These are phyloP conservation scores for Karstenula rhodostoma DNA, from an alignment of 2,329 filamentous ascomycete genomes.

Conservation along the genomic window DNA sequence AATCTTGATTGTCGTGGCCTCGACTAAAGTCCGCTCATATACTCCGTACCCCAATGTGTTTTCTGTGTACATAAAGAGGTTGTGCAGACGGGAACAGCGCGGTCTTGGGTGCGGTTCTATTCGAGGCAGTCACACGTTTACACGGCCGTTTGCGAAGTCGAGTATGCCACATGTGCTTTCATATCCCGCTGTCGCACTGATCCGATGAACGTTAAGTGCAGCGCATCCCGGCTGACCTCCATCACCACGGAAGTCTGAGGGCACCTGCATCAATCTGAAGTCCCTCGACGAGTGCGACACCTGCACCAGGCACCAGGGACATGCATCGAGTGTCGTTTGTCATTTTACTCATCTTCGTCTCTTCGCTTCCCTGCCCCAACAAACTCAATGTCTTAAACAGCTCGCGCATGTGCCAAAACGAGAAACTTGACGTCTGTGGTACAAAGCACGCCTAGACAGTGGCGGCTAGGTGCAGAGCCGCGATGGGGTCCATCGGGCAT, in stretches of 20 bases:
- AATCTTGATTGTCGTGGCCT: no score
- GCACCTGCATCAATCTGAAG: not conserved
- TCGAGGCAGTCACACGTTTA: no score
- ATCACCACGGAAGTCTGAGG: not conserved
- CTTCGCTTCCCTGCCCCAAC: not conserved
- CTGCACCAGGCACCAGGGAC: not conserved
- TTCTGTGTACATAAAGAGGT: no score
- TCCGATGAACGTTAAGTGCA: not conserved
- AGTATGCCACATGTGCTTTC: not conserved
- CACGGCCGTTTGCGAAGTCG: not conserved
- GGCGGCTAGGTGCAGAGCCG: not conserved
- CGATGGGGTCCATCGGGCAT: slow-evolving; percentile 3
- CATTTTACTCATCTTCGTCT: not conserved
- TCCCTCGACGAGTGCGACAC: slow-evolving; percentile 5
- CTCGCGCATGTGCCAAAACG: not conserved
- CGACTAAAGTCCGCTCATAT: no score
- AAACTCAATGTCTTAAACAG: not conserved
- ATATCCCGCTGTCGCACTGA: not conserved
- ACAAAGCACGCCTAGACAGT: not conserved
- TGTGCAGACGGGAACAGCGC: no score
- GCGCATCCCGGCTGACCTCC: not conserved
- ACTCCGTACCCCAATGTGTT: no score
- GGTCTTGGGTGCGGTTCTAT: no score
- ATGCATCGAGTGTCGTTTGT: not conserved
- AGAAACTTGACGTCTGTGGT: slow-evolving; percentile 4